Percentiles rank a stretch among this genome's conserved stretches.
Conservation (phyloP, 2,329 filamentous ascomycete species). For the Talaromyces pinophilus region DNA sequence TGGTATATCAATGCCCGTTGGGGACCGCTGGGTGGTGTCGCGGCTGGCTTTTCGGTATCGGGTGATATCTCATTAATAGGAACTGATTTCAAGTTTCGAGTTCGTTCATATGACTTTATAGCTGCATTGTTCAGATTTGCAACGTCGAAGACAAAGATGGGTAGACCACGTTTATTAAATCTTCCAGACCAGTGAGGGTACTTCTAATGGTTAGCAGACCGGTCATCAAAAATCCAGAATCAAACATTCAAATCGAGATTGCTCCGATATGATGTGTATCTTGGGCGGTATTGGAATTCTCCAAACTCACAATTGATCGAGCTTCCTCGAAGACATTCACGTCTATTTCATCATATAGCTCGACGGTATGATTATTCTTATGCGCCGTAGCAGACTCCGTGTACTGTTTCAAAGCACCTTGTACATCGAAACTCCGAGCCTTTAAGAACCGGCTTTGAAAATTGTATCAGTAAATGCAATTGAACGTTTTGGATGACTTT, state of each 20-base stretch:
- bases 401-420: slow-evolving; percentile 1
- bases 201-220: background rate
- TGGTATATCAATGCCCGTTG: slow-evolving; percentile 1
- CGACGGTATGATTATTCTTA: background rate
- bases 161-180: background rate
- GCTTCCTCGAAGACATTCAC: background rate
- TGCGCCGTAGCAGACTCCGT: background rate
- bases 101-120: background rate
- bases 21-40: background rate
- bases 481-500: background rate
- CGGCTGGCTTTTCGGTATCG: background rate
- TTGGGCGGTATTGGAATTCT: background rate
- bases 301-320: background rate
- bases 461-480: background rate
- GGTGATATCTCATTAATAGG: background rate
- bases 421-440: background rate
- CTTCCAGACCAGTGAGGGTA: slow-evolving; percentile 9
- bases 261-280: too few species aligned
- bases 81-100: slow-evolving; percentile 1
- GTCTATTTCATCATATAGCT: slow-evolving; percentile 3
- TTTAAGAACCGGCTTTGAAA: background rate
- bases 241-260: background rate
- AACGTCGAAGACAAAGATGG: background rate
- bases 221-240: background rate
- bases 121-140: background rate